Evolutionary conservation across 257 asterid species (phyloP), one percentile per base, ranked within the genome.

Genomic region (Primulina eburnea): DNA sequence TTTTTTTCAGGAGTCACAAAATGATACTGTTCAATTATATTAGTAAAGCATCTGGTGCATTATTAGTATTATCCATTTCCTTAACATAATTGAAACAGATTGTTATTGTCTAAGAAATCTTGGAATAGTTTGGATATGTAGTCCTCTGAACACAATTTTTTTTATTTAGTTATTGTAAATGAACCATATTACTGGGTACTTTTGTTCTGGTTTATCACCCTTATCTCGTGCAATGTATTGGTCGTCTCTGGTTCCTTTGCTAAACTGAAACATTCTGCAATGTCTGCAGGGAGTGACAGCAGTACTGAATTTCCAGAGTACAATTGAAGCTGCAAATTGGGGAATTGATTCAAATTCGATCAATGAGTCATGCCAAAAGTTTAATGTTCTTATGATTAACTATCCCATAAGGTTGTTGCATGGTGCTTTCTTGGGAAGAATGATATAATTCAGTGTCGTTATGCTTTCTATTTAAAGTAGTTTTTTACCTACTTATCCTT

Each of bases 261-360:
- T 73, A 69, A 61, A 61, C 66, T 72, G 37, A 79, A 69, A 72
- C 71, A 64, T 32, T 74, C 77, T 73, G 77, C 56, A 65, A 78
- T 86, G 43, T 74, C 70, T 80, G 74, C 79, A 91, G 97, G 97
- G 99, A 77, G 84, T 94, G 80, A 89, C 97, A 52, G 96, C 95
- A 56, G 96, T 89, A 81, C 80, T 94, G 87, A 94, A 91, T 86
- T 83, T 91, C 80, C 99, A 91, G 84, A 88, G 99, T 79, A 78
- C 82, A 6, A 61, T 70, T 43, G 97, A 94, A 83, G 95, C 97
- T 68, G 86, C 88, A 52, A 94, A 89, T 57, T 94, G 99, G 99
- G 99, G 96, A 75, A 82, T 94, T 56, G 84, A 83, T 79, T 77
- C 84, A 62, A 82, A 89, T 74, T 69, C 73, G 53, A 83, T 91